Percentiles rank a stretch among this genome's conserved stretches.
These are phyloP conservation scores for Citrus sp. DNA, from an alignment of 345 rosid genomes.

Conservation along the genomic window DNA sequence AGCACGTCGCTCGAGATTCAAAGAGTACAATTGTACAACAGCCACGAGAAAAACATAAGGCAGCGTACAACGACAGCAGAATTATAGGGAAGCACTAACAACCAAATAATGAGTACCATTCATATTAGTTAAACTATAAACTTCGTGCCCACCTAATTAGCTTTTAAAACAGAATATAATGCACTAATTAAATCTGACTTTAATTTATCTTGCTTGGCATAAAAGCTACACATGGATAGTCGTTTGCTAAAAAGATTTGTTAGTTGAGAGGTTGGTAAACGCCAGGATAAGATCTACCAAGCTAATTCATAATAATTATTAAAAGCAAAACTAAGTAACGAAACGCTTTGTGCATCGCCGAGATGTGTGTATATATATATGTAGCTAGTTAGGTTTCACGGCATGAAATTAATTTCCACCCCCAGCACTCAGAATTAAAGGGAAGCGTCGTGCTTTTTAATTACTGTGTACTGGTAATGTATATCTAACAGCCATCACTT, in stretches of 20 bases:
- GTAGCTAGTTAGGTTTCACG: background rate
- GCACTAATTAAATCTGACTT: background rate
- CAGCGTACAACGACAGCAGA: background rate
- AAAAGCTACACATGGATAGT: background rate
- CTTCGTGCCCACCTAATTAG: background rate
- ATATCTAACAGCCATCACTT: background rate
- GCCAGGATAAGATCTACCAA: background rate
- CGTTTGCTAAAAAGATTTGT: background rate
- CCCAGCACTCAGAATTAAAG: background rate
- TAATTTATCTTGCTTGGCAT: background rate
- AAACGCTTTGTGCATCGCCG: background rate
- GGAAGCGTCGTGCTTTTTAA: background rate
- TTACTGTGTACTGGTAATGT: background rate
- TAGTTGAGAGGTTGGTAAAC: constrained; percentile 2
- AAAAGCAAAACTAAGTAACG: background rate
- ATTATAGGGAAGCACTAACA: background rate
- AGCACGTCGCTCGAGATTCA: background rate
- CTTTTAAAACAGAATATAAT: background rate
- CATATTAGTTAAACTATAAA: background rate
- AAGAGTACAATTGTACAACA: background rate
- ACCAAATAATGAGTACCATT: background rate
- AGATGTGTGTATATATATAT: no score
- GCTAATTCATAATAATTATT: background rate
- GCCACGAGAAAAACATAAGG: background rate
- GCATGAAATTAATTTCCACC: background rate